A percentile compares a stretch with the other conserved stretches of the same genome.
Evolutionary conservation across 257 asterid species (phyloP).

Genomic region (Euphrasia confusa): DNA sequence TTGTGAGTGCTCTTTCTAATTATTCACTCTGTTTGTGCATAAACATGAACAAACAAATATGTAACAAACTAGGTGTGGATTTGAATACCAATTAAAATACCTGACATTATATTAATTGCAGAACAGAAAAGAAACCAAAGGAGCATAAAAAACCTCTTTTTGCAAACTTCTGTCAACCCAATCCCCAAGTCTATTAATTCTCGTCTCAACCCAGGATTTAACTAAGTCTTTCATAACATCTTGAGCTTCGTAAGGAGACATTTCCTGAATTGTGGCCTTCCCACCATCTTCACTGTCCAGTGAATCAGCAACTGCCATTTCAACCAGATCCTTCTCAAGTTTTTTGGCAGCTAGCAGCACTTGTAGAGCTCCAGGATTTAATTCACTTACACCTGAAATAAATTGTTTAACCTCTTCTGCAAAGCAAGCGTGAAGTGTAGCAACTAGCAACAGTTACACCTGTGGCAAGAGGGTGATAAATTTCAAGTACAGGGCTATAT

Average conservation of each 20-base stretch:
- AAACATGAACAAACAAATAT: constrained; percentile 9
- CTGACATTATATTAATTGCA: neutral
- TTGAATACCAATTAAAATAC: constrained; percentile 14
- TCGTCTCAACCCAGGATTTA: constrained; percentile 69
- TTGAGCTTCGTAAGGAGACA: constrained; percentile 91
- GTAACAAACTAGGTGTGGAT: neutral
- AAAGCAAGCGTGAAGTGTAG: constrained; percentile 80
- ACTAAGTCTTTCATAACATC: constrained; percentile 64
- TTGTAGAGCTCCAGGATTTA: constrained; percentile 88
- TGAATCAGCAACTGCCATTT: constrained; percentile 88
- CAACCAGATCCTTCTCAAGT: constrained; percentile 82
- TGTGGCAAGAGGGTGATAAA: constrained; percentile 83
- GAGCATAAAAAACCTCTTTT: constrained; percentile 56
- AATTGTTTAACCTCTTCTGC: constrained; percentile 70
- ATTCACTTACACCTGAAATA: constrained; percentile 59
- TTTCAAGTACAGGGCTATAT: constrained; percentile 73
- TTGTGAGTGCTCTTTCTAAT: neutral
- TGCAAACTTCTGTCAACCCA: constrained; percentile 84
- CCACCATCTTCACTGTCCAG: constrained; percentile 97
- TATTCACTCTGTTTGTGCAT: neutral
- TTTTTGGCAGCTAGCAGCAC: constrained; percentile 83
- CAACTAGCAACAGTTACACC: constrained; percentile 64
- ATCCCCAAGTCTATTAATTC: constrained; percentile 71
- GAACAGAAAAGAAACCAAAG: constrained; percentile 11
- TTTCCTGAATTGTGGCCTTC: constrained; percentile 84